Base-by-base conservation (phyloP, 441 rosid genomes). In the Gossypium laxum region DNA sequence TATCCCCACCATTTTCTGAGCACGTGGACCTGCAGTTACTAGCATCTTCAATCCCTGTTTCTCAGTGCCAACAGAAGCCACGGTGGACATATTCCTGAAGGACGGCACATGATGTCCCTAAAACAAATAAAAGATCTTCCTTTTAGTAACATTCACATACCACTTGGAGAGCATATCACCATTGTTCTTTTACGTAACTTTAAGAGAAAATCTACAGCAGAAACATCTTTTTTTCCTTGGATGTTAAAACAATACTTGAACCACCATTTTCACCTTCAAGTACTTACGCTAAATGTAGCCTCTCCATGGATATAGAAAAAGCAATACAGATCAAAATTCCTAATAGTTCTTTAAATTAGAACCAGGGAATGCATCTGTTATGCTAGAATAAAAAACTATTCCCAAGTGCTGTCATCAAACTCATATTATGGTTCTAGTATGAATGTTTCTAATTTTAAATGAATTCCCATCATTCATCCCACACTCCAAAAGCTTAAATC, bases 1-100 rank as follows among this genome's bases (percentile, higher is more conserved):
- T 38, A 85, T 84, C 2, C 92, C 98, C 18, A 93, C 96, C 86
- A 81, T 69, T 83, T 93, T 93, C 73, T 83, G 96, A 72, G 96
- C 96, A 71, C 65, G 86, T 1, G 92, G 82, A 11, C 97, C 97
- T 75, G 91, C 98, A 14, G 67, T 74, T 69, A 93, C 98, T 2
- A 90, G 84, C 22, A 88, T 73, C 84, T 84, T 91, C 76, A 89
- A 41, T 30, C 96, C 96, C 78, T 86, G 88, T 76, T 86, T 77
- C 76, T 75, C 85, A 66, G 72, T 24, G 4, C 81, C 82, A 62
- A 74, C 72, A 58, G 91, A 78, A 19, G 91, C 85, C 48, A 78
- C 67, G 57, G 82, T 79, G 17, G 93, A 80, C 87, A 89, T 71
- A 3, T 80, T 90, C 84, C 88, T 82, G 72, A 50, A 76, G 57